Conservation (phyloP, 2,329 filamentous ascomycete species). For the Penicillium hesseltinei region DNA sequence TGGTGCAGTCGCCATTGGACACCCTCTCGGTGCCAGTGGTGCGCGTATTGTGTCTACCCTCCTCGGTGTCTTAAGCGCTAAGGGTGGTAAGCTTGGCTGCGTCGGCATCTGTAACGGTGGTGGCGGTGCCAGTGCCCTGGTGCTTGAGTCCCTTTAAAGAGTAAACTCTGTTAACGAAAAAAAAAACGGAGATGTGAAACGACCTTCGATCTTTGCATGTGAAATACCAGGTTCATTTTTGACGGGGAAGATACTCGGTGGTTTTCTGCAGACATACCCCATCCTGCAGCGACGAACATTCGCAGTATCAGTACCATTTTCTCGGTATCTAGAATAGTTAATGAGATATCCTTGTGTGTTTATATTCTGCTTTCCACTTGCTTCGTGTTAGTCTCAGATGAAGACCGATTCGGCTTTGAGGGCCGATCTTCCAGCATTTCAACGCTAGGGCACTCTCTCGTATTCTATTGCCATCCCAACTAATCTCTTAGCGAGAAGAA, state of each 20-base stretch:
- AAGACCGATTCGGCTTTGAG: too few species aligned
- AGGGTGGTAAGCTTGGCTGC: conserved; percentile 88
- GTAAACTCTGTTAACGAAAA: conserved; percentile 16
- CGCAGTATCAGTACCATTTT: conserved; percentile 1
- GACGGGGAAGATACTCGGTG: conserved; percentile 1
- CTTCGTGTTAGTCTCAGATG: background rate
- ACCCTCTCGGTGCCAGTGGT: conserved; percentile 90
- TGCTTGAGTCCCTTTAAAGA: conserved; percentile 66
- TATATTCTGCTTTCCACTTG: background rate
- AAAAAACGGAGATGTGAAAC: conserved; percentile 23
- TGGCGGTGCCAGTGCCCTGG: conserved; percentile 88
- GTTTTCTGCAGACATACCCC: conserved; percentile 1
- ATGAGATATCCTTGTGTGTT: conserved; percentile 10
- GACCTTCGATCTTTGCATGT: conserved; percentile 17
- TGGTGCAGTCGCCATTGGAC: conserved; percentile 91
- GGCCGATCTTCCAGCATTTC: too few species aligned
- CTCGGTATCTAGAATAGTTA: conserved; percentile 5
- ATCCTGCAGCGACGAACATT: background rate
- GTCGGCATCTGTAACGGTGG: conserved; percentile 98
- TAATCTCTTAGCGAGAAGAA: background rate
- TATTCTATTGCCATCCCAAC: background rate
- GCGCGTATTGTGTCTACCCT: conserved; percentile 91
- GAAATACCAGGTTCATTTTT: conserved; percentile 7
- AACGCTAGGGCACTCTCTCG: too few species aligned
- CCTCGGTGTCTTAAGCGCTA: conserved; percentile 81